Base-by-base conservation (phyloP, 352 stramenopile species). In the Detonula confervacea region DNA sequence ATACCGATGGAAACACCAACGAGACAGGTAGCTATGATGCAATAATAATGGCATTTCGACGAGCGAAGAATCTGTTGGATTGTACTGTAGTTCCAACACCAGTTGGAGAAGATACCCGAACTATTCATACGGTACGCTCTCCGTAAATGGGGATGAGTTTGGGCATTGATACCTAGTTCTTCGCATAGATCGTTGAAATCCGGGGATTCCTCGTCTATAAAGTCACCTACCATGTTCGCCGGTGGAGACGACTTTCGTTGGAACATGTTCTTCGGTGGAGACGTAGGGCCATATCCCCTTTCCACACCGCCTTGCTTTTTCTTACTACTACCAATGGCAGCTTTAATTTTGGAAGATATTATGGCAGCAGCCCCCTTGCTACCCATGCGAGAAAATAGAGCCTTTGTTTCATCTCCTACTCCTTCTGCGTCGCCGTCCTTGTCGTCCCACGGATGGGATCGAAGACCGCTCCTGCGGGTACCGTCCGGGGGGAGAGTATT, bases 181-280 rank as follows among this genome's bases (percentile, higher is more conserved):
- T 68, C 42, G 54, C 71, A 80, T 12, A 80, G 65, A 22, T 73
- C 61, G 25, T 42, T 51, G 39, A 80, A 80, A 7, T 52, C 44
- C 16, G 44, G 44, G 25, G 3, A 25, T 11, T 52, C 20, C 9
- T 62, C 30, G 14, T 47, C n/a, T n/a, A n/a, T n/a, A n/a, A n/a
- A n/a, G n/a, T n/a, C n/a, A n/a, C n/a, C 12, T 8, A 44, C 33
- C 12, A 27, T 55, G 27, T n/a, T 60, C 24, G 24, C 37, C 22
- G 18, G 52, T 39, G 14, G 5, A 5, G 14, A 2, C 47, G 56
- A 27, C 11, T 52, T 51, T n/a, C 22, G 22, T 14, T 30, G 1
- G 24, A 56, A 56, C 6, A 27, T 7, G 14, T 33, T 27, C 16
- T 6, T 8, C 12, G 24, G 24, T 29, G 18, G 24, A 33, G 47